Conservation (phyloP, 1,284 basidiomycete species). For the Papiliotrema terrestris region DNA sequence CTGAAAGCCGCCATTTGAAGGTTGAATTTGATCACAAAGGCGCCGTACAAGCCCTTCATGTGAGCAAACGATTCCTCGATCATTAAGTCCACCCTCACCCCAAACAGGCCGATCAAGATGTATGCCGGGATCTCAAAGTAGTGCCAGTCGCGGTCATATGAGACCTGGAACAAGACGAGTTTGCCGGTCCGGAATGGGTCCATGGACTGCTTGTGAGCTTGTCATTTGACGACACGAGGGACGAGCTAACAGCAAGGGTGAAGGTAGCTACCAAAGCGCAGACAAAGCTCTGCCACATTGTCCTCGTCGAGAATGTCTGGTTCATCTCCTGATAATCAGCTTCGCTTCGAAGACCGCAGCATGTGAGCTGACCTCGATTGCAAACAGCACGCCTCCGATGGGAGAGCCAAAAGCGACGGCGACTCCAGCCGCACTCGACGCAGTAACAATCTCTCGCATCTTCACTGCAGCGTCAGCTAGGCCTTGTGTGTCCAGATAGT, state of each 20-base stretch:
- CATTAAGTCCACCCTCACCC: constrained; percentile 56
- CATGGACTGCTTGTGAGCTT: constrained; percentile 66
- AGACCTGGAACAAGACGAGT: constrained; percentile 95
- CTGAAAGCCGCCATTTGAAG: constrained; percentile 92
- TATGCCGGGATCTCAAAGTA: constrained; percentile 98
- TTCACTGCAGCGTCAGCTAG: constrained; percentile 56
- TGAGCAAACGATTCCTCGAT: background rate
- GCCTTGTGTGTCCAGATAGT: background rate
- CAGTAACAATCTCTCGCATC: constrained; percentile 92
- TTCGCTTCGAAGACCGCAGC: background rate
- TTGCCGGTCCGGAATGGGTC: constrained; percentile 98
- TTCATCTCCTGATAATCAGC: constrained; percentile 84
- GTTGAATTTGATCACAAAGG: constrained; percentile 95
- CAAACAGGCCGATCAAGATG: constrained; percentile 90
- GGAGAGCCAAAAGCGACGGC: constrained; percentile 97
- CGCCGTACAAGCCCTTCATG: constrained; percentile 86
- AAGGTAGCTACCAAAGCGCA: constrained; percentile 96
- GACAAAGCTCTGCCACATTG: constrained; percentile 97
- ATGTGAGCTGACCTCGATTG: constrained; percentile 53
- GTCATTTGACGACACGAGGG: background rate
- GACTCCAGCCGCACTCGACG: constrained; percentile 93
- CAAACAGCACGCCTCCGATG: constrained; percentile 94
- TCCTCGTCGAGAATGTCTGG: constrained; percentile 90
- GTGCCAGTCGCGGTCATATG: constrained; percentile 97
- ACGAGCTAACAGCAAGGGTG: constrained; percentile 73